A percentile compares a stretch with the other conserved stretches of the same genome.
These are phyloP conservation scores for Oleoguttula mirabilis DNA, from an alignment of 495 filamentous ascomycete species.

Conservation along the genomic window DNA sequence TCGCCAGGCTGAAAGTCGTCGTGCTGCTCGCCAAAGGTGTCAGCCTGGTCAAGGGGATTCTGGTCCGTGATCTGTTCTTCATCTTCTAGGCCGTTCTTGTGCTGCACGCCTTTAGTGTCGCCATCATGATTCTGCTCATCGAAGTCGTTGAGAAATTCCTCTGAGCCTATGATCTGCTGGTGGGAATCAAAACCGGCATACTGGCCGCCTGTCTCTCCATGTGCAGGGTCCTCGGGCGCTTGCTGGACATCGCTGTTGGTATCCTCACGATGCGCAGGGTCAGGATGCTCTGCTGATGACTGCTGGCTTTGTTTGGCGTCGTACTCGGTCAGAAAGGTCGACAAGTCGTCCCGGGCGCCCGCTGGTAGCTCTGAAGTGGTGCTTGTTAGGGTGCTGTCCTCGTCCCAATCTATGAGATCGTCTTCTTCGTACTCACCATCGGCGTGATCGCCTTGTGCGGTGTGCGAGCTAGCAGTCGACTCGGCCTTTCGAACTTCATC, in stretches of 20 bases:
- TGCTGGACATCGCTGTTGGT: too few species aligned
- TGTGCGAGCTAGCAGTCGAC: conserved; percentile 6
- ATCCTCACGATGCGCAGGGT: not conserved
- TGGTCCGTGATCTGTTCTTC: conserved; percentile 1
- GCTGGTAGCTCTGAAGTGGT: conserved; percentile 8
- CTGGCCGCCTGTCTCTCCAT: not conserved
- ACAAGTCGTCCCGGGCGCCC: conserved; percentile 6
- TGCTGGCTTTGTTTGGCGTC: conserved; percentile 2
- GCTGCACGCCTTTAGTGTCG: not conserved
- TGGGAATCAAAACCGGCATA: not conserved
- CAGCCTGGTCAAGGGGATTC: conserved; percentile 7
- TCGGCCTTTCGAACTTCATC: not conserved
- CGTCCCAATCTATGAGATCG: conserved; percentile 15
- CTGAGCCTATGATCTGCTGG: not conserved
- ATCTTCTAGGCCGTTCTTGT: conserved; percentile 9
- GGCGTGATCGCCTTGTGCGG: conserved; percentile 8
- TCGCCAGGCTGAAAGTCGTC: conserved; percentile 2
- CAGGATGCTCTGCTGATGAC: not conserved
- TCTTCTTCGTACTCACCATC: conserved; percentile 14
- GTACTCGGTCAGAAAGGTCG: conserved; percentile 4
- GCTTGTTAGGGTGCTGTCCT: conserved; percentile 10
- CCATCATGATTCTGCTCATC: not conserved
- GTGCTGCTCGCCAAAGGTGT: conserved; percentile 8
- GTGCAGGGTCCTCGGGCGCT: not conserved
- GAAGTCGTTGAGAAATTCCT: not conserved